Evolutionary conservation across 805 yeast genomes (phyloP).

Genomic region (Candida schatavii): DNA sequence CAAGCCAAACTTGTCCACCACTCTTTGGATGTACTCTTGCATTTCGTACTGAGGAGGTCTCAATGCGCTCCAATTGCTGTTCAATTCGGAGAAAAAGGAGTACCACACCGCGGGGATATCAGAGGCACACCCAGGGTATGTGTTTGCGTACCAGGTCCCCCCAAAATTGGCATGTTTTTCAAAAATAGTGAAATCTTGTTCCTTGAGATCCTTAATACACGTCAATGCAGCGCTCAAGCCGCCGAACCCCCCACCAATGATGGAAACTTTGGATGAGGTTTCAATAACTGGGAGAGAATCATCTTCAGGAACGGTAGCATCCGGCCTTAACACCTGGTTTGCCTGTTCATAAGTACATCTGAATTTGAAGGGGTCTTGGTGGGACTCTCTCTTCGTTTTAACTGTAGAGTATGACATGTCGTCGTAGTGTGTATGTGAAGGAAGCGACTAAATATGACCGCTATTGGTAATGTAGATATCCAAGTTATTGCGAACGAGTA

Average conservation of each 20-base stretch:
- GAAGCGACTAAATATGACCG: too few relatives aligned
- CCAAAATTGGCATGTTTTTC: conserved; percentile 40
- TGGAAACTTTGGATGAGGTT: conserved; percentile 27
- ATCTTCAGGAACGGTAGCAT: conserved; percentile 12
- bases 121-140: conserved; percentile 45
- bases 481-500: background rate
- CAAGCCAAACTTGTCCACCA: conserved; percentile 27
- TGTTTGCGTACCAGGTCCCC: conserved; percentile 46
- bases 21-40: conserved; percentile 37
- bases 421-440: background rate
- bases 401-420: conserved; percentile 16
- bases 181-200: conserved; percentile 30
- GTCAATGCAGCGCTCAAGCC: conserved; percentile 34
- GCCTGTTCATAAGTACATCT: conserved; percentile 28
- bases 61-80: conserved; percentile 32
- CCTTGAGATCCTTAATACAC: conserved; percentile 22
- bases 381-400: conserved; percentile 29
- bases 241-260: conserved; percentile 41
- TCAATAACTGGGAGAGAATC: conserved; percentile 19
- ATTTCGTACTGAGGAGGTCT: conserved; percentile 43
- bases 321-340: conserved; percentile 21
- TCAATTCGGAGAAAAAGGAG: conserved; percentile 31
- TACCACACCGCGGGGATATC: conserved; percentile 45
- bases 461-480: too few relatives aligned
- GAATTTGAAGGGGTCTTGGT: conserved; percentile 28